Conservation (phyloP, 2,329 filamentous ascomycete species). For the Capronia americana region DNA sequence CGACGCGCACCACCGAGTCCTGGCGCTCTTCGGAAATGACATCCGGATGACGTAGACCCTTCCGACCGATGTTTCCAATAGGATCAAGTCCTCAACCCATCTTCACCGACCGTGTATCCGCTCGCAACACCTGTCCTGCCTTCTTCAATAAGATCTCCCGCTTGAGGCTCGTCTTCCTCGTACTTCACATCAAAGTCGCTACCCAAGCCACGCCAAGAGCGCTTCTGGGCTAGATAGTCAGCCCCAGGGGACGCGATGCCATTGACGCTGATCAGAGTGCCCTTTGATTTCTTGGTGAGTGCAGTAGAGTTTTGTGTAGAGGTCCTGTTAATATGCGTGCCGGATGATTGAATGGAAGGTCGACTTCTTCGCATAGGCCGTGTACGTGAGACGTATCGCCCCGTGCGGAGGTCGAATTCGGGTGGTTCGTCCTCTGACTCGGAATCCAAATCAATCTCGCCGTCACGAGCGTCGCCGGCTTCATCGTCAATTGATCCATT, state of each 20-base stretch:
- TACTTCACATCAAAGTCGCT: constrained; percentile 76
- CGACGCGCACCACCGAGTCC: neutral
- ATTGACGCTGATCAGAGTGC: constrained; percentile 80
- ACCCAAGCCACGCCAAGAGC: constrained; percentile 91
- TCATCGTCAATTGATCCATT: constrained; percentile 35
- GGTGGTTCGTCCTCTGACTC: constrained; percentile 70
- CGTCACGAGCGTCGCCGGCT: constrained; percentile 42
- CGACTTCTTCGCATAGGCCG: constrained; percentile 51
- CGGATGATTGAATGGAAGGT: constrained; percentile 27
- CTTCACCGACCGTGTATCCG: constrained; percentile 76
- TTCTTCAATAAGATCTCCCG: constrained; percentile 76
- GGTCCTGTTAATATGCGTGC: constrained; percentile 14
- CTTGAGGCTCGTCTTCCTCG: constrained; percentile 57
- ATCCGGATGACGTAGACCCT: neutral
- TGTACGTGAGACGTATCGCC: constrained; percentile 78
- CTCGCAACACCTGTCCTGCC: constrained; percentile 86
- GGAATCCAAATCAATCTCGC: constrained; percentile 59
- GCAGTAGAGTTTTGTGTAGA: constrained; percentile 51
- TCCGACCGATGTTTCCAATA: neutral
- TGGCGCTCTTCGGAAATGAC: neutral
- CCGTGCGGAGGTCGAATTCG: constrained; percentile 90
- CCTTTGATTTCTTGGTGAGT: constrained; percentile 66
- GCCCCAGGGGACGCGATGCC: constrained; percentile 90
- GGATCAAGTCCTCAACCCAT: constrained; percentile 27
- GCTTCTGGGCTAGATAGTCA: constrained; percentile 78